phyloP scores from a whole-genome alignment of 1,284 basidiomycete genomes.

The Polyporus tsugae region DNA sequence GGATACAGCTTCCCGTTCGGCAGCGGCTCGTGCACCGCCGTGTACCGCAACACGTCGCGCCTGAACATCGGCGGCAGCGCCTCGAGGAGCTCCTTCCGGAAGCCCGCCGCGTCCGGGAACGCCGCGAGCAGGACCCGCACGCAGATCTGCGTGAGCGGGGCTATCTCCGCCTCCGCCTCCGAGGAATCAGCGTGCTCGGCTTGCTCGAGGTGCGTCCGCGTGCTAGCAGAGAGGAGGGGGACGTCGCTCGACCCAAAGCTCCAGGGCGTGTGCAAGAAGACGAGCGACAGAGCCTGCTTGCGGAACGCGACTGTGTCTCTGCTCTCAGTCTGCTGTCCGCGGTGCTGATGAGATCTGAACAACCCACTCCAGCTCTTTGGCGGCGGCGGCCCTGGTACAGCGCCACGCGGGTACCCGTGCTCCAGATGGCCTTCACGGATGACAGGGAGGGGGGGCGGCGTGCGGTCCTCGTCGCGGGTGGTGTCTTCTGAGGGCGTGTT shows the following conservation, averaged over 20 bases:
- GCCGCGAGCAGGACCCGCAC: constrained; percentile 47
- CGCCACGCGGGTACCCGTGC: constrained; percentile 39
- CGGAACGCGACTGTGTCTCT: constrained; percentile 55
- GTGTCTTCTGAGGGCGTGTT: neutral
- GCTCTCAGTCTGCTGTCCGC: constrained; percentile 19
- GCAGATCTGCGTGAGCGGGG: constrained; percentile 54
- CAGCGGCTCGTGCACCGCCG: constrained; percentile 64
- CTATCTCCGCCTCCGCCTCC: constrained; percentile 38
- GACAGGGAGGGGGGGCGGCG: constrained; percentile 29
- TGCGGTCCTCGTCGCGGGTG: constrained; percentile 11
- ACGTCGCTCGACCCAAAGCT: constrained; percentile 31
- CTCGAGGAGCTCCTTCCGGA: constrained; percentile 53
- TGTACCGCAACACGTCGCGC: constrained; percentile 60
- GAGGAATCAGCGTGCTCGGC: neutral
- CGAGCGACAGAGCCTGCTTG: constrained; percentile 56
- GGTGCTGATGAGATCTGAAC: constrained; percentile 24
- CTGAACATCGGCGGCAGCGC: constrained; percentile 65
- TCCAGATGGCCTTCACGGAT: constrained; percentile 37
- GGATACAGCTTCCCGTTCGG: constrained; percentile 54
- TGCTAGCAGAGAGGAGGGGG: constrained; percentile 8
- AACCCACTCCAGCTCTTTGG: constrained; percentile 40
- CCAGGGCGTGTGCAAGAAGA: constrained; percentile 48
- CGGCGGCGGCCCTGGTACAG: constrained; percentile 37
- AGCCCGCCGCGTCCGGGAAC: constrained; percentile 35
- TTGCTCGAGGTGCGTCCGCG: neutral